Conservation (phyloP, 2,329 filamentous ascomycete genomes). For the Chaetomiaceae sp. region DNA sequence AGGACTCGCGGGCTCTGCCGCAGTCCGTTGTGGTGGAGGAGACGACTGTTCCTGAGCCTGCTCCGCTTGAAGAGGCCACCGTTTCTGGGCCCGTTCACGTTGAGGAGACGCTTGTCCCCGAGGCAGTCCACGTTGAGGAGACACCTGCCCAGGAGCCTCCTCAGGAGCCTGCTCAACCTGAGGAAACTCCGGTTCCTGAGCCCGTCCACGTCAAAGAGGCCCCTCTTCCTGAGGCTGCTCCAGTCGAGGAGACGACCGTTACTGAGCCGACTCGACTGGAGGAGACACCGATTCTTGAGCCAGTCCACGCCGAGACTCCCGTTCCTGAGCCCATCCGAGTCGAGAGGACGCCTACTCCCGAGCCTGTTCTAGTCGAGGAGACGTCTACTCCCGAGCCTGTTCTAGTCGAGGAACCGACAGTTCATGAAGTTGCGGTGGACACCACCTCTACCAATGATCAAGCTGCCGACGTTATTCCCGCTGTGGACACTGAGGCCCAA, state of each 20-base stretch:
- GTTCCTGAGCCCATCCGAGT: too few species aligned
- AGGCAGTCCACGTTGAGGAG: neutral
- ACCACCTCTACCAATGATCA: constrained; percentile 2
- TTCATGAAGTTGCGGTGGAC: neutral
- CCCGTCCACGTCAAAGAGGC: neutral
- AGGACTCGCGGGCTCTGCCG: neutral
- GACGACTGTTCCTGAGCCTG: too few species aligned
- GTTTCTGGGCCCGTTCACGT: neutral
- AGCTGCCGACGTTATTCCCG: neutral
- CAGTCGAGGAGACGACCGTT: neutral
- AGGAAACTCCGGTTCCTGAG: neutral
- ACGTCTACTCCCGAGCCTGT: too few species aligned
- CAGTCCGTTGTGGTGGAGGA: neutral
- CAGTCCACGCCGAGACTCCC: neutral
- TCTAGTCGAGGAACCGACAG: neutral
- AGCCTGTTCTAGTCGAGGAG: neutral
- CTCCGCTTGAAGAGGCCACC: neutral
- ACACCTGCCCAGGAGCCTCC: neutral
- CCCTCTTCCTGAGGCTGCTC: neutral
- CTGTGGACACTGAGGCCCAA: neutral
- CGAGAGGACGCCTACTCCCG: too few species aligned
- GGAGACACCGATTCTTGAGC: neutral
- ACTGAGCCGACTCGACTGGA: neutral
- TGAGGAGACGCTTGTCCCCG: neutral
- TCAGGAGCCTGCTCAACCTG: neutral